Conservation (phyloP, 495 filamentous ascomycete species). For the Penicillium desertorum region DNA sequence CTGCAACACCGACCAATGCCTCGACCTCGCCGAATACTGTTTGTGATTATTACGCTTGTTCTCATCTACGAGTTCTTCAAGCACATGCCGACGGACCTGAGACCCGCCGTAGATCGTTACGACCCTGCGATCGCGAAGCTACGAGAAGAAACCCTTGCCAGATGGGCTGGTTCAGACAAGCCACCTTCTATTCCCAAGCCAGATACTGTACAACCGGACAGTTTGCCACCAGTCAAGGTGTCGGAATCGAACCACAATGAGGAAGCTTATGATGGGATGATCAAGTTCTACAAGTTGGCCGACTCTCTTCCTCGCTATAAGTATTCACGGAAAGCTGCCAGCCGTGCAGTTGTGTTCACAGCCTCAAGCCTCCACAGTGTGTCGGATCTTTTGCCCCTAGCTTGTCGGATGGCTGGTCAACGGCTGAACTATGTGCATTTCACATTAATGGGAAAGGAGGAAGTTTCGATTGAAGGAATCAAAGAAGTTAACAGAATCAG, state of each 20-base stretch:
- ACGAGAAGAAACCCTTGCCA: slow-evolving; percentile 22
- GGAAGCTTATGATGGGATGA: slow-evolving; percentile 51
- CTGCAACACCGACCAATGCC: slow-evolving; percentile 34
- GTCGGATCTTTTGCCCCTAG: slow-evolving; percentile 53
- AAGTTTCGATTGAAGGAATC: slow-evolving; percentile 52
- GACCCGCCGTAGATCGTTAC: slow-evolving; percentile 33
- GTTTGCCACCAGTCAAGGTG: slow-evolving; percentile 22
- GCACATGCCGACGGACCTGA: slow-evolving; percentile 50
- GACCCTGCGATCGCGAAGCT: slow-evolving; percentile 25
- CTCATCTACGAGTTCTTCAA: slow-evolving; percentile 54
- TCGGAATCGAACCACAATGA: slow-evolving; percentile 20
- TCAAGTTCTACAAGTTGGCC: slow-evolving; percentile 56
- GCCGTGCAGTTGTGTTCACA: slow-evolving; percentile 51
- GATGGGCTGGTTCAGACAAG: slow-evolving; percentile 7
- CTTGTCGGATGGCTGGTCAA: slow-evolving; percentile 52
- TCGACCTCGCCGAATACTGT: slow-evolving; percentile 46
- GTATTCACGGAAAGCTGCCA: slow-evolving; percentile 27
- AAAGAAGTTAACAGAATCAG: slow-evolving; percentile 49
- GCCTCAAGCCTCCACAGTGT: slow-evolving; percentile 50
- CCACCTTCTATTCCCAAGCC: slow-evolving; percentile 11
- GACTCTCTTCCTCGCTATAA: slow-evolving; percentile 45
- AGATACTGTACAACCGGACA: slow-evolving; percentile 19
- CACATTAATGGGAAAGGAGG: slow-evolving; percentile 54
- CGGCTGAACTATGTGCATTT: slow-evolving; percentile 53
- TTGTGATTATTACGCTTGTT: slow-evolving; percentile 42